Evolutionary conservation across 1,284 basidiomycete species (phyloP).

Genomic region (Apiotrichum sp.): DNA sequence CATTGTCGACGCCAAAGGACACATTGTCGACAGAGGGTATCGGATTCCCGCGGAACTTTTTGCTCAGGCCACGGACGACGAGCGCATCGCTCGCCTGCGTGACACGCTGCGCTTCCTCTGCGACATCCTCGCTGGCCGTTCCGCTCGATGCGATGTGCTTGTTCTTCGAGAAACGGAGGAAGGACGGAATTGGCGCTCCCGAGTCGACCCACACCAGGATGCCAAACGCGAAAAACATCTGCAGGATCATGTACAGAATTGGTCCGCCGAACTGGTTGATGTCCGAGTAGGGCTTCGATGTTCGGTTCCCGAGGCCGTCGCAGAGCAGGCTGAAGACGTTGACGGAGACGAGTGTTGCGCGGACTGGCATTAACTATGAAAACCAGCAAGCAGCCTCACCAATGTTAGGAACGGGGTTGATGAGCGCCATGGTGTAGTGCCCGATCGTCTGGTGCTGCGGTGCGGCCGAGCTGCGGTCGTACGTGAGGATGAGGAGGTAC

Average conservation of each 20-base stretch:
- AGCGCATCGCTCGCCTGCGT: slow-evolving; percentile 51
- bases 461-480: too few relatives aligned
- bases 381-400: too few relatives aligned
- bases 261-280: slow-evolving; percentile 66
- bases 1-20: slow-evolving; percentile 60
- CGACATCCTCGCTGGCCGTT: slow-evolving; percentile 45
- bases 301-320: slow-evolving; percentile 54
- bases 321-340: slow-evolving; percentile 73
- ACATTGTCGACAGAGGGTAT: slow-evolving; percentile 66
- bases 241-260: slow-evolving; percentile 63
- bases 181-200: slow-evolving; percentile 49
- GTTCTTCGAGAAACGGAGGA: background rate
- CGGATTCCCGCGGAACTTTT: slow-evolving; percentile 52
- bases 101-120: slow-evolving; percentile 54
- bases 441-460: too few relatives aligned
- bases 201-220: slow-evolving; percentile 61
- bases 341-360: slow-evolving; percentile 64
- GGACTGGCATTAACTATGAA: slow-evolving; percentile 20
- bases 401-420: too few relatives aligned
- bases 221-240: slow-evolving; percentile 53
- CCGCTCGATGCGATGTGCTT: too few relatives aligned
- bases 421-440: too few relatives aligned
- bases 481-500: too few relatives aligned
- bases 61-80: slow-evolving; percentile 61
- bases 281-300: slow-evolving; percentile 51